Percentiles rank a stretch among this genome's conserved stretches.
These are phyloP conservation scores for Tilletia caries DNA, from an alignment of 1,284 basidiomycete genomes.

Conservation along the genomic window DNA sequence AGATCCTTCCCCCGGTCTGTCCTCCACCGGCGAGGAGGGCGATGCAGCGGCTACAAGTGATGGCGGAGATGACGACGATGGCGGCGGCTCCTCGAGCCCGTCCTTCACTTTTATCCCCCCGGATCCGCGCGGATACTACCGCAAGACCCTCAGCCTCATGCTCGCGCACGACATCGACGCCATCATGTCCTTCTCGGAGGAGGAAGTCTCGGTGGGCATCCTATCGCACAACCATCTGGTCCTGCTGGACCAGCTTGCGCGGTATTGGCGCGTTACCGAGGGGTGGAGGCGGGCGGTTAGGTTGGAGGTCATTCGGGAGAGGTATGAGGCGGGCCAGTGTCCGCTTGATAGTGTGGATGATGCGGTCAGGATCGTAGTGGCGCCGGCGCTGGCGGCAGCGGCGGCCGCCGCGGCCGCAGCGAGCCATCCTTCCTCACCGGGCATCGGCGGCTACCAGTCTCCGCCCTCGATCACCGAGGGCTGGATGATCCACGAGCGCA, in stretches of 20 bases:
- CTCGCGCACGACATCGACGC: conserved; percentile 81
- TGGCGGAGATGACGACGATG: conserved; percentile 23
- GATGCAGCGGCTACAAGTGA: conserved; percentile 27
- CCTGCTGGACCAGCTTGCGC: conserved; percentile 79
- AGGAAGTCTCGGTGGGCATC: conserved; percentile 91
- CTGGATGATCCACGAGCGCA: conserved; percentile 78
- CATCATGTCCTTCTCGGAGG: conserved; percentile 85
- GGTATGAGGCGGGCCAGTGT: conserved; percentile 84
- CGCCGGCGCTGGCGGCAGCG: background rate
- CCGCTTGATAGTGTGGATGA: conserved; percentile 83
- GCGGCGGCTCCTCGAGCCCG: conserved; percentile 17
- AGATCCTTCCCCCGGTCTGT: background rate
- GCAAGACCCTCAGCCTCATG: conserved; percentile 76
- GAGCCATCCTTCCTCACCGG: background rate
- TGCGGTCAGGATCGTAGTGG: background rate
- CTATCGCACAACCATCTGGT: conserved; percentile 77
- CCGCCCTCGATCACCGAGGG: conserved; percentile 61
- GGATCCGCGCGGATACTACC: conserved; percentile 79
- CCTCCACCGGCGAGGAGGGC: background rate
- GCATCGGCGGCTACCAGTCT: background rate
- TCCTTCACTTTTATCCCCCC: conserved; percentile 81
- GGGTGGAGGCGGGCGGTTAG: conserved; percentile 76
- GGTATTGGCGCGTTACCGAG: conserved; percentile 81
- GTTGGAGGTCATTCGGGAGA: conserved; percentile 77
- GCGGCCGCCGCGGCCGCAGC: background rate